A percentile compares a stretch with the other conserved stretches of the same genome.
Evolutionary conservation across 352 stramenopile species (phyloP).

Genomic region (Pythium apleroticum): DNA sequence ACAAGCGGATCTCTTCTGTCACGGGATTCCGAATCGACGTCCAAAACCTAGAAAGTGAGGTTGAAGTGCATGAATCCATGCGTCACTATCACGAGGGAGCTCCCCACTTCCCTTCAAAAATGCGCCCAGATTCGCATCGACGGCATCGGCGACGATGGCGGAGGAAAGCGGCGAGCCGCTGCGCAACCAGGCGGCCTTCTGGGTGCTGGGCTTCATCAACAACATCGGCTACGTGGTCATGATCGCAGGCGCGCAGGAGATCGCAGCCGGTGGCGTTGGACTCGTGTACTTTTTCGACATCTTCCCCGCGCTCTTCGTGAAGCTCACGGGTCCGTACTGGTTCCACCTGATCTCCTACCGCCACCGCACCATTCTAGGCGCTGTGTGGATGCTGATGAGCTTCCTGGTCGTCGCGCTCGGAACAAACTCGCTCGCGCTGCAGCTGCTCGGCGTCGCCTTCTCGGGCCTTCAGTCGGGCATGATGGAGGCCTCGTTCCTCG

Average conservation of each 20-base stretch:
- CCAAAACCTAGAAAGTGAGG: slow-evolving; percentile 25
- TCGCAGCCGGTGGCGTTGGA: slow-evolving; percentile 87
- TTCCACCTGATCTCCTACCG: slow-evolving; percentile 92
- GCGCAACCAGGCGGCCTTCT: slow-evolving; percentile 87
- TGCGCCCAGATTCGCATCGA: background rate
- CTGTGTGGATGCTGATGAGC: slow-evolving; percentile 79
- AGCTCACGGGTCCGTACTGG: slow-evolving; percentile 92
- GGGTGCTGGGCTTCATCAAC: slow-evolving; percentile 92
- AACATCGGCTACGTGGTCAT: slow-evolving; percentile 95
- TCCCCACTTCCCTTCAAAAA: background rate
- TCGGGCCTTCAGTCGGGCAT: slow-evolving; percentile 85
- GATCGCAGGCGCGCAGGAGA: slow-evolving; percentile 92
- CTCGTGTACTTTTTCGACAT: slow-evolving; percentile 94
- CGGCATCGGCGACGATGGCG: background rate
- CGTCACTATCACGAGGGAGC: background rate
- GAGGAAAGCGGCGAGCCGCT: slow-evolving; percentile 30
- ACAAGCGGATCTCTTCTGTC: background rate
- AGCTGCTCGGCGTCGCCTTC: slow-evolving; percentile 90
- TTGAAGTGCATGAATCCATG: slow-evolving; percentile 11
- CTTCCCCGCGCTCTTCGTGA: slow-evolving; percentile 86
- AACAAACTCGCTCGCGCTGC: slow-evolving; percentile 51
- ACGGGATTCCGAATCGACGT: background rate
- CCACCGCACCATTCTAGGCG: slow-evolving; percentile 65
- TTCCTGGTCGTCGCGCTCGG: slow-evolving; percentile 75
- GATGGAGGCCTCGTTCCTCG: slow-evolving; percentile 90